phyloP scores from a whole-genome alignment of 108 stramenopile species.

The Nitzschia inconspicua region DNA sequence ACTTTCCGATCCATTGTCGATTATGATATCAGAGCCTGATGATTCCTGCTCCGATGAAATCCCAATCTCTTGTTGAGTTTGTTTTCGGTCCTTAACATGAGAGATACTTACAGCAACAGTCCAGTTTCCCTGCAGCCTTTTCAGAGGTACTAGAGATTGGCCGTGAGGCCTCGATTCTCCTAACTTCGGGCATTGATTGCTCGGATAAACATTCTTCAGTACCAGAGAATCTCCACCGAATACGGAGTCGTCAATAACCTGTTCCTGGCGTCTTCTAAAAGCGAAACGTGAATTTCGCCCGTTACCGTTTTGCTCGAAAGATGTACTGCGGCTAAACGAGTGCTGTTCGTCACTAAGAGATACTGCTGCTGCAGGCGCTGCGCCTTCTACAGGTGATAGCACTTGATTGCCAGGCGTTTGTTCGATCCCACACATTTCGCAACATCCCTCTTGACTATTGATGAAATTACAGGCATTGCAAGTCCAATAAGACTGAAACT shows the following conservation, averaged over 20 bases:
- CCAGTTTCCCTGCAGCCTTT: constrained; percentile 23
- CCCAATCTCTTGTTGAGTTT: not conserved
- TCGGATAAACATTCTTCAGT: constrained; percentile 7
- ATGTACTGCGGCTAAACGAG: too few species aligned
- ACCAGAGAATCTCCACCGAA: constrained; percentile 11
- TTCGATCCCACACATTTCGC: constrained; percentile 18
- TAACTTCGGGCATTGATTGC: not conserved
- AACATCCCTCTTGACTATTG: constrained; percentile 6
- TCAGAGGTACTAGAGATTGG: constrained; percentile 12
- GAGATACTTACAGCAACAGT: constrained; percentile 12
- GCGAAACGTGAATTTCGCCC: constrained; percentile 11
- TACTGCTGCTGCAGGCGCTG: not conserved
- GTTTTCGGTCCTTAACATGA: not conserved
- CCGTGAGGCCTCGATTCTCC: not conserved
- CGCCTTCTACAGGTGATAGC: not conserved
- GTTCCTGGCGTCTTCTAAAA: constrained; percentile 12
- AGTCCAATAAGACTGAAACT: constrained; percentile 4
- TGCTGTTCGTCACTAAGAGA: too few species aligned
- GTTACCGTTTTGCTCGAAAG: too few species aligned
- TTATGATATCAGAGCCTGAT: too few species aligned
- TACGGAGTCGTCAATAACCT: not conserved
- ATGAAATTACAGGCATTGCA: constrained; percentile 21
- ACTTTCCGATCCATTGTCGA: too few species aligned
- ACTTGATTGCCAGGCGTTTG: not conserved
- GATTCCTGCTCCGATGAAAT: too few species aligned